Percentiles rank a stretch among this genome's conserved stretches.
These are phyloP conservation scores for Ustilaginoidea virens DNA, from an alignment of 2,329 filamentous ascomycete species.

Conservation along the genomic window DNA sequence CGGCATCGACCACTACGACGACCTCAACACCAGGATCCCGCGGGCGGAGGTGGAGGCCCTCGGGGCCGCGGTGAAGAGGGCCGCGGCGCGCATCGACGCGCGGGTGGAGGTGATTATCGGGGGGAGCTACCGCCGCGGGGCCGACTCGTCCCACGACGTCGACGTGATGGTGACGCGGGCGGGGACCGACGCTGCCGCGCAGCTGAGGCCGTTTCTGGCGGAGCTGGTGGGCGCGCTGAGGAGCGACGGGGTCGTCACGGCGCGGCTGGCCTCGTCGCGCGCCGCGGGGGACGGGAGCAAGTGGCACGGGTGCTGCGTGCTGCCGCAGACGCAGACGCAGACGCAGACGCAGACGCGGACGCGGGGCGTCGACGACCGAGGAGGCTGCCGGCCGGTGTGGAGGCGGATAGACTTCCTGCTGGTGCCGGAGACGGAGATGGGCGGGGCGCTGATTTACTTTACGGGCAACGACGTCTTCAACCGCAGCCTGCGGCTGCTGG, in stretches of 20 bases:
- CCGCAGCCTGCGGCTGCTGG: constrained; percentile 65
- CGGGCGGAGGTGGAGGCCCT: constrained; percentile 59
- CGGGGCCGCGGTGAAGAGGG: constrained; percentile 44
- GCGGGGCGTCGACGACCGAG: constrained; percentile 11
- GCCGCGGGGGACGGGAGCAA: constrained; percentile 47
- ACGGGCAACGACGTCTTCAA: constrained; percentile 95
- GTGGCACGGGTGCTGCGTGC: constrained; percentile 74
- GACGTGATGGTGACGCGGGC: constrained; percentile 70
- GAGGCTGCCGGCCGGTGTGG: constrained; percentile 40
- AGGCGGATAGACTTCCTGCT: constrained; percentile 72
- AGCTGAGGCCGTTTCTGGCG: constrained; percentile 48
- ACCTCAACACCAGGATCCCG: constrained; percentile 67
- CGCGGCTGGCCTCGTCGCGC: constrained; percentile 43
- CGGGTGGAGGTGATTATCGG: constrained; percentile 57
- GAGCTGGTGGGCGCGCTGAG: constrained; percentile 48
- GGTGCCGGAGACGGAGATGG: constrained; percentile 64
- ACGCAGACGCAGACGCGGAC: neutral
- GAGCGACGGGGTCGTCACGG: constrained; percentile 49
- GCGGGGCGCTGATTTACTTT: constrained; percentile 84
- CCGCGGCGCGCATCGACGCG: constrained; percentile 44
- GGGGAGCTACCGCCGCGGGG: constrained; percentile 75
- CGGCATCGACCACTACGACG: constrained; percentile 64
- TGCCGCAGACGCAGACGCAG: constrained; percentile 29
- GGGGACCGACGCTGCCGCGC: constrained; percentile 31
- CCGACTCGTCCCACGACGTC: constrained; percentile 61